Base-by-base conservation (phyloP, 768 basidiomycete genomes). In the Kwoniella dendrophila region DNA sequence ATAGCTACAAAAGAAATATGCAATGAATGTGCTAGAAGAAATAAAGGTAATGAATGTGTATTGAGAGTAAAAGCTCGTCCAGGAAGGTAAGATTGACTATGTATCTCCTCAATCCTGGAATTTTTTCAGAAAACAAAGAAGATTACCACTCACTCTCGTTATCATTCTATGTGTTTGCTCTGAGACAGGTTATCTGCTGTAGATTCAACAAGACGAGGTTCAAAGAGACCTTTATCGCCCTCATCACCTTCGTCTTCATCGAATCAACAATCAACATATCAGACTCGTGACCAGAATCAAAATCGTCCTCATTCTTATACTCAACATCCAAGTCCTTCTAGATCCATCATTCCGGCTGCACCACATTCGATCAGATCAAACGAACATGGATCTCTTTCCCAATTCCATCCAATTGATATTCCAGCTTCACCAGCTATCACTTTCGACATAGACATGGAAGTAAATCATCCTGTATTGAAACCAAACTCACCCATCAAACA, bases 21-120 rank as follows among this genome's bases (percentile, higher is more conserved):
- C 26, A 36, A 26, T 30, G 65, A 67, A 49, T 67, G 65, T 34
- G 20, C 53, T n/a, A 67, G 55, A 38, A n/a, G 65, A 26, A 49
- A 49, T 18, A 40, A 45, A 22, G 50, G 24, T 10, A 24, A 10
- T 2, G 36, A 47, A 47, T 67, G 65, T 48, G 48, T 26, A 32
- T 41, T 56, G 8, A 24, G 65, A 3, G 51, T 47, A 4, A 59
- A 67, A 27, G 65, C 65, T 20, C 34, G 65, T 33, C 59, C 59
- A 1, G 62, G 56, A n/a, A n/a, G 63, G 63, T 59, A n/a, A n/a
- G n/a, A n/a, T n/a, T n/a, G n/a, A n/a, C n/a, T n/a, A n/a, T n/a
- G n/a, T n/a, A n/a, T n/a, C n/a, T n/a, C n/a, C n/a, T n/a, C n/a
- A n/a, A n/a, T n/a, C n/a, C n/a, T n/a, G n/a, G n/a, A n/a, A n/a